Percentiles rank a stretch among this genome's conserved stretches.
Conservation (phyloP, 495 filamentous ascomycete genomes). For the Penicillium diatomitis region DNA sequence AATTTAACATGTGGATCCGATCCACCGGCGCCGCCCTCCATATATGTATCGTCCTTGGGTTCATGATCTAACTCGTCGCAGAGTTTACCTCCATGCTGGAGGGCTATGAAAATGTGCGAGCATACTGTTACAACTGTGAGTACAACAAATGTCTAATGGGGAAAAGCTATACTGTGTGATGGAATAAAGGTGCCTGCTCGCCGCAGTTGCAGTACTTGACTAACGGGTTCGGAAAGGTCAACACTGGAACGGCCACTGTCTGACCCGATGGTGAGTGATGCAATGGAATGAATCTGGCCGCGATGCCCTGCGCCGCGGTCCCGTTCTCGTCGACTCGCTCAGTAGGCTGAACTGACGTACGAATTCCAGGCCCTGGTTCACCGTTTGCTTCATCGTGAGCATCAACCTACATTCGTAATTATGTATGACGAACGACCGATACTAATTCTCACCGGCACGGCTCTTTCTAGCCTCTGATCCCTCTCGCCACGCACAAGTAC, state of each 20-base stretch:
- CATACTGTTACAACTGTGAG: slow-evolving; percentile 48
- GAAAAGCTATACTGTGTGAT: too few species aligned
- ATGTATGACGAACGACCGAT: slow-evolving; percentile 5
- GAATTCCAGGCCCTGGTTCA: slow-evolving; percentile 40
- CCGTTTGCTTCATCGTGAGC: slow-evolving; percentile 46
- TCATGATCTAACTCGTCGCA: slow-evolving; percentile 11
- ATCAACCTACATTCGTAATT: background rate
- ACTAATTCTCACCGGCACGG: background rate
- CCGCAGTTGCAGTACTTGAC: background rate
- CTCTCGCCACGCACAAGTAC: slow-evolving; percentile 42
- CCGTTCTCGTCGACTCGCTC: too few species aligned
- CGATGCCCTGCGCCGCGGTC: too few species aligned
- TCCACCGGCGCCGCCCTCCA: background rate
- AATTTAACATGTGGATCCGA: too few species aligned
- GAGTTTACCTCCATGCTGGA: slow-evolving; percentile 44
- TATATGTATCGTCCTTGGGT: background rate
- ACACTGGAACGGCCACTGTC: slow-evolving; percentile 43
- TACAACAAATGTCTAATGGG: background rate
- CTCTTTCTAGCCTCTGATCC: slow-evolving; percentile 34
- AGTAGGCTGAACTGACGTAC: too few species aligned
- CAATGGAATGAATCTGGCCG: too few species aligned
- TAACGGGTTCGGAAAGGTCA: slow-evolving; percentile 23
- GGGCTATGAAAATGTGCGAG: slow-evolving; percentile 46
- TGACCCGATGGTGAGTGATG: slow-evolving; percentile 40
- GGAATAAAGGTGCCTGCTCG: too few species aligned